A percentile compares a stretch with the other conserved stretches of the same genome.
Conservation (phyloP, 2,329 filamentous ascomycete species). For the Neurospora sp. region DNA sequence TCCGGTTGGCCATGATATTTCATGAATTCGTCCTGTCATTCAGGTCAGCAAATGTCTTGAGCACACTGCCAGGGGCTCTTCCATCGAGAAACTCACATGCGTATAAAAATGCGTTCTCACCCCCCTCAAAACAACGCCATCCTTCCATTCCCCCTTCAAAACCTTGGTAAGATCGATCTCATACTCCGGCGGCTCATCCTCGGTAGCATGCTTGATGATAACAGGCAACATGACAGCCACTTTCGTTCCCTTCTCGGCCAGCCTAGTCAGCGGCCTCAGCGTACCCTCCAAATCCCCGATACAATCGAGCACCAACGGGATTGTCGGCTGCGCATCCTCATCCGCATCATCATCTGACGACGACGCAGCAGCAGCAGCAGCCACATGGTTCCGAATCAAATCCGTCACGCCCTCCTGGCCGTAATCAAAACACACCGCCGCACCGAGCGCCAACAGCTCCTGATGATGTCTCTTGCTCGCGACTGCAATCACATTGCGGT, state of each 20-base stretch:
- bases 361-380: not conserved
- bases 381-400: conserved; percentile 22
- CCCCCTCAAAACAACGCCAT: conserved; percentile 41
- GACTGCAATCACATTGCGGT: conserved; percentile 38
- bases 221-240: conserved; percentile 53
- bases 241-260: conserved; percentile 38
- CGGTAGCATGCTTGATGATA: conserved; percentile 42
- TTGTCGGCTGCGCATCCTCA: conserved; percentile 6
- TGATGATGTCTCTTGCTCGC: conserved; percentile 36
- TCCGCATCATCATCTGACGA: conserved; percentile 3
- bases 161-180: conserved; percentile 39
- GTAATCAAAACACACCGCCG: conserved; percentile 39
- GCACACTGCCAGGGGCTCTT: not conserved
- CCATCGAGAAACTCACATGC: conserved; percentile 26
- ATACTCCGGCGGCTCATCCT: conserved; percentile 39
- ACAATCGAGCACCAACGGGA: conserved; percentile 45
- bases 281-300: conserved; percentile 41
- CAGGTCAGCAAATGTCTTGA: not conserved
- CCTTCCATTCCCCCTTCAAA: conserved; percentile 34
- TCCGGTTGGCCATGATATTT: conserved; percentile 43
- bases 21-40: conserved; percentile 41
- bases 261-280: conserved; percentile 36
- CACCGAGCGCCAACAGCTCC: conserved; percentile 33
- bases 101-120: conserved; percentile 44
- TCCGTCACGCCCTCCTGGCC: conserved; percentile 26